Evolutionary conservation across 2,329 filamentous ascomycete species (phyloP), one percentile per base, ranked within the genome.

Genomic region (Samsoniella hepiali): DNA sequence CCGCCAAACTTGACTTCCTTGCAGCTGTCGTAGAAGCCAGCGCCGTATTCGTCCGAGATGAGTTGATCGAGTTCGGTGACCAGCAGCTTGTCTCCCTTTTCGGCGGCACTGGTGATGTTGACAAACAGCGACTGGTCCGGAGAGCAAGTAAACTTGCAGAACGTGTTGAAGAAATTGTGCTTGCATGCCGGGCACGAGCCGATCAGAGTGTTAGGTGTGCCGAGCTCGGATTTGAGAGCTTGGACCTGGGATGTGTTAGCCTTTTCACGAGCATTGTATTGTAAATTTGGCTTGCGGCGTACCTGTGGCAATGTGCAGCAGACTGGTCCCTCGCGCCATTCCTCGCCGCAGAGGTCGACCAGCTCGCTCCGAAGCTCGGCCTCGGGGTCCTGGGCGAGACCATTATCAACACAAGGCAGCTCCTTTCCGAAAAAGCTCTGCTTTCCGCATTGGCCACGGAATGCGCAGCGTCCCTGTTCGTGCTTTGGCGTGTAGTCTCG

Each of bases 1-100:
- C 93, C 90, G 42, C 95, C 95, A 71, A 98, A 97, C 74, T 99
- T 99, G 77, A 99, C 94, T 75, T 99, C 93, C 77, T 98, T 98
- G 81, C 95, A 99, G 78, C 95, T 99, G 76, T 97, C 85, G 74
- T 93, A 99, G 79, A 99, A 96, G 1, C 91, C 93, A 9, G 85
- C 83, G 50, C 92, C 93, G 74, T 96, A 98, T 60, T 90, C 82
- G 63, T 93, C 83, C 2, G 92, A 91, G 69, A 97, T 87, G 6
- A 98, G 80, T 72, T 97, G 94, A 72, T 97, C 93, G 29, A 99
- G 79, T 78, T 97, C 92, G 1, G 90, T 92, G 15, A 97, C 93
- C n/a, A 76, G 76, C 2, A 73, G 74, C 68, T 86, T 86, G 44
- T 78, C 82, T 51, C 76, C 79, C 73, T 86, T 91, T 29, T 83